Evolutionary conservation across 2,329 filamentous ascomycete genomes (phyloP).

Genomic region (Microascus cirrosus): DNA sequence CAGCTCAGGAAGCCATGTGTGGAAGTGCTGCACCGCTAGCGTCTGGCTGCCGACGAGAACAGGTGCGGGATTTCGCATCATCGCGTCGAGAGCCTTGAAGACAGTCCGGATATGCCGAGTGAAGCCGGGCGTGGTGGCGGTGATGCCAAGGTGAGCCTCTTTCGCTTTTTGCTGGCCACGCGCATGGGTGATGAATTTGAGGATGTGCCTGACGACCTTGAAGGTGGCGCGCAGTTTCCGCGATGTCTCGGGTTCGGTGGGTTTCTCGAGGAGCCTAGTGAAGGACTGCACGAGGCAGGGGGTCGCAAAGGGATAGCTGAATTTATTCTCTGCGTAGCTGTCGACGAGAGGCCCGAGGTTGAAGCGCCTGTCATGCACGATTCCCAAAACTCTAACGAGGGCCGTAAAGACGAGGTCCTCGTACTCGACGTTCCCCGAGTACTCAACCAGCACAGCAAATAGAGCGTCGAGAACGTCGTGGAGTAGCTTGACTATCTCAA

Average conservation of each 20-base stretch:
- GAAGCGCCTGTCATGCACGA: slow-evolving; percentile 89
- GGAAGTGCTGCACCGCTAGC: slow-evolving; percentile 88
- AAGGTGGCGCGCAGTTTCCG: slow-evolving; percentile 81
- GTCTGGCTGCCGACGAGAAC: slow-evolving; percentile 91
- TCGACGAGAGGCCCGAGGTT: slow-evolving; percentile 86
- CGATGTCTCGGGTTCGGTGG: slow-evolving; percentile 72
- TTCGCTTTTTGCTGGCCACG: slow-evolving; percentile 80
- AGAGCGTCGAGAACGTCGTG: slow-evolving; percentile 82
- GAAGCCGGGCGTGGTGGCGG: slow-evolving; percentile 60
- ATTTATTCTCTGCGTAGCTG: slow-evolving; percentile 76
- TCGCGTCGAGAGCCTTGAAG: slow-evolving; percentile 77
- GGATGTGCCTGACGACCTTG: slow-evolving; percentile 85
- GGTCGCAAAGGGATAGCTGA: slow-evolving; percentile 89
- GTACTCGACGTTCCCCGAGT: slow-evolving; percentile 82
- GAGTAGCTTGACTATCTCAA: slow-evolving; percentile 91
- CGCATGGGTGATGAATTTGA: slow-evolving; percentile 90
- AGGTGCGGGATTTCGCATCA: slow-evolving; percentile 82
- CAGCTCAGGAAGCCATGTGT: slow-evolving; percentile 93
- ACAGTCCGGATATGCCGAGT: slow-evolving; percentile 74
- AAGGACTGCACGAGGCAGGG: slow-evolving; percentile 82
- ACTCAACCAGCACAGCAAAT: slow-evolving; percentile 83
- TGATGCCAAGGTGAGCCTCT: slow-evolving; percentile 78
- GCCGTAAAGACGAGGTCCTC: slow-evolving; percentile 90
- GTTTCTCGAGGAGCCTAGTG: slow-evolving; percentile 69
- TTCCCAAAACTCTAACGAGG: slow-evolving; percentile 79